Evolutionary conservation across 2,329 filamentous ascomycete species (phyloP).

Genomic region (Paraphoma sp.): DNA sequence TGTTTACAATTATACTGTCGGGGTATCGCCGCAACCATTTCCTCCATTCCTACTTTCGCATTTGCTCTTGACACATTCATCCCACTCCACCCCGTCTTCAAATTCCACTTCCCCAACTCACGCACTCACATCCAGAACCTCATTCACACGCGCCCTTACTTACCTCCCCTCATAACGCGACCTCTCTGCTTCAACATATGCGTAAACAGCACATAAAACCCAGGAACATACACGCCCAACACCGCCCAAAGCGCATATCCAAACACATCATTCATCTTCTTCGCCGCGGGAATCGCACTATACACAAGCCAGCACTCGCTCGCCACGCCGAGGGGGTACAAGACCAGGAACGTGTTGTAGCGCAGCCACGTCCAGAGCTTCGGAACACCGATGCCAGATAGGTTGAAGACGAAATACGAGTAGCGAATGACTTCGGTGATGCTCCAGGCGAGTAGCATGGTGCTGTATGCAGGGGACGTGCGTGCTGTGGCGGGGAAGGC

Average conservation of each 20-base stretch:
- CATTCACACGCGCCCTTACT: background rate
- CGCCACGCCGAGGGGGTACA: conserved; percentile 90
- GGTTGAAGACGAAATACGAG: conserved; percentile 82
- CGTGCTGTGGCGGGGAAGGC: conserved; percentile 71
- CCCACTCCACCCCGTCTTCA: too few relatives aligned
- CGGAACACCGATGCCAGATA: conserved; percentile 66
- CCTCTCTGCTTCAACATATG: conserved; percentile 93
- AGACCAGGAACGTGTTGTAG: conserved; percentile 88
- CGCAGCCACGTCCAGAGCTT: conserved; percentile 76
- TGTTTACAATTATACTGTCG: too few relatives aligned
- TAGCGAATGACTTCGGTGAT: conserved; percentile 93
- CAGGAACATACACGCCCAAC: conserved; percentile 79
- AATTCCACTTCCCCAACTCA: too few relatives aligned
- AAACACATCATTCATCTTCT: conserved; percentile 57
- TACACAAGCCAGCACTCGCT: conserved; percentile 87
- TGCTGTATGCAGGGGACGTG: conserved; percentile 68
- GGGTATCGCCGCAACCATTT: too few relatives aligned
- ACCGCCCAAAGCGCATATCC: conserved; percentile 69
- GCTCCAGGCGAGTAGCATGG: conserved; percentile 87
- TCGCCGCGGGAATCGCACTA: conserved; percentile 68
- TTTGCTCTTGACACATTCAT: too few relatives aligned
- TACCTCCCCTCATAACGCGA: conserved; percentile 66
- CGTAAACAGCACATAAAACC: conserved; percentile 82
- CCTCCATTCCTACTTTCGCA: too few relatives aligned
- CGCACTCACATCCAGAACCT: background rate